Base-by-base conservation (phyloP, 139 green algal species). In the Pleodorina starrii region DNA sequence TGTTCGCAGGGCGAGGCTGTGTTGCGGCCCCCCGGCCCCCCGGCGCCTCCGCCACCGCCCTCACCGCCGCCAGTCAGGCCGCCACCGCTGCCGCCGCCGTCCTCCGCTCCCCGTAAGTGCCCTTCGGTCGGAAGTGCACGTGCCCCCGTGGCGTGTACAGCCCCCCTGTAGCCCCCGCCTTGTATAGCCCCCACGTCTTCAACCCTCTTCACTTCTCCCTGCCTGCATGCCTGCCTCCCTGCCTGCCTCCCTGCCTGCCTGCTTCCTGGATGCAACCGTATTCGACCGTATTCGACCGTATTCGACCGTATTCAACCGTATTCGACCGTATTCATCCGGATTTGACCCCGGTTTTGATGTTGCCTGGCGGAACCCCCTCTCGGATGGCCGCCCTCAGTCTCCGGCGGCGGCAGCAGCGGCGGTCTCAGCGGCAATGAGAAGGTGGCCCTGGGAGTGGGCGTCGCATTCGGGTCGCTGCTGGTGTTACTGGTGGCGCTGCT, bases 361-460 rank as follows among this genome's bases (percentile, higher is more conserved):
- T 57, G 48, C 48, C 48, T 12, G 48, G 48, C 48, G 10, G 48
- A 10, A 57, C n/a, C n/a, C n/a, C n/a, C n/a, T n/a, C n/a, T n/a
- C n/a, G n/a, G n/a, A n/a, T n/a, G n/a, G n/a, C 11, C 48, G 48
- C 48, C 48, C 72, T 21, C 23, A 80, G 72, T 10, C 38, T 50
- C 38, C 23, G 38, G 10, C 38, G 69, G 38, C 38, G 69, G 69
- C 69, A 11, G 69, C 57, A 68, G n/a, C 73, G 71, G 48, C 43
- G 78, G 78, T 9, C 54, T 75, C 16, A 76, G 2, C 27, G 57
- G 59, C 59, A 38, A 86, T 12, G 59, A 86, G 27, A 59, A 76
- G 59, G 80, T 75, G 59, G 80, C 80, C 12, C 60, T 86, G 50
- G 80, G 80, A 12, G 80, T 86, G 29, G 80, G 80, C 16, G 17